These are phyloP conservation scores for Hypoxylon sp. DNA, from an alignment of 2,329 filamentous ascomycete species.

Conservation along the genomic window DNA sequence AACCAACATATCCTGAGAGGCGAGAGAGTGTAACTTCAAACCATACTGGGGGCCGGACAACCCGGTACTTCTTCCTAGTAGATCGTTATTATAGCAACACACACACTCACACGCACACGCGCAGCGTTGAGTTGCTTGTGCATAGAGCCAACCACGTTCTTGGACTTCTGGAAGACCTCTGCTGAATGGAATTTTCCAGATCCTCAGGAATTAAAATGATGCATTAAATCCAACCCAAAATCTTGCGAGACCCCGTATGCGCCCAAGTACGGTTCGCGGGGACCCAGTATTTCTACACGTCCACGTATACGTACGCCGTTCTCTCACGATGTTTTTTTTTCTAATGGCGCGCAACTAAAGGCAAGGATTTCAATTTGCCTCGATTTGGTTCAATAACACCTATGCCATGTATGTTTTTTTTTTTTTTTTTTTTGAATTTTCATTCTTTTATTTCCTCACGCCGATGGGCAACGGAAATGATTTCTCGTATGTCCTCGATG, in stretches of 20 bases:
- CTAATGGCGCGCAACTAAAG: slow-evolving; percentile 15
- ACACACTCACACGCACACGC: slow-evolving; percentile 26
- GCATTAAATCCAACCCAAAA: slow-evolving; percentile 35
- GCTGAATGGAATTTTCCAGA: slow-evolving; percentile 37
- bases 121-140: slow-evolving; percentile 27
- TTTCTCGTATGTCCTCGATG: slow-evolving; percentile 16
- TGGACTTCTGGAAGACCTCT: slow-evolving; percentile 29
- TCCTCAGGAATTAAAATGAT: slow-evolving; percentile 34
- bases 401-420: background rate
- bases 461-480: slow-evolving; percentile 23
- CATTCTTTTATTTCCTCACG: background rate
- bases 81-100: slow-evolving; percentile 37
- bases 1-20: slow-evolving; percentile 34
- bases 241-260: slow-evolving; percentile 27
- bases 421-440: background rate
- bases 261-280: slow-evolving; percentile 19
- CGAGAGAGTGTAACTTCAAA: slow-evolving; percentile 32
- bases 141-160: slow-evolving; percentile 31
- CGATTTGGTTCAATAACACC: slow-evolving; percentile 14
- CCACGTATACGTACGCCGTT: slow-evolving; percentile 29
- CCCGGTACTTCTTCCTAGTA: slow-evolving; percentile 39
- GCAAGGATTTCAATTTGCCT: slow-evolving; percentile 22
- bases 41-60: slow-evolving; percentile 36
- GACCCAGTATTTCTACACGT: slow-evolving; percentile 33
- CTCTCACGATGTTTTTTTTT: slow-evolving; percentile 7